phyloP scores from a whole-genome alignment of 2,329 filamentous ascomycete genomes.

The Penicillium sp. region DNA sequence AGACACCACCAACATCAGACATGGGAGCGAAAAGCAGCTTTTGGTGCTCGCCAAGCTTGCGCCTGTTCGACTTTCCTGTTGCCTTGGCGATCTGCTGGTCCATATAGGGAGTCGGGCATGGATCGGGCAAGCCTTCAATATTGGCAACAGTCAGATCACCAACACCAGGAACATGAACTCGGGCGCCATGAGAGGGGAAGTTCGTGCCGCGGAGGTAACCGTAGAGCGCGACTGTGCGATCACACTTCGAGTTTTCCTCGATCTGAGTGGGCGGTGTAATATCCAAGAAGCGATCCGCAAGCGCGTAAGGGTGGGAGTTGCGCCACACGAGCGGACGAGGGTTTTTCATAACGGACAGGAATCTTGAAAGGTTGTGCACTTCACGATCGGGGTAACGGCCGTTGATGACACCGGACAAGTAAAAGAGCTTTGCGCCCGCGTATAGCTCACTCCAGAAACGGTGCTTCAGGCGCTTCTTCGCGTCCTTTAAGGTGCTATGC shows the following conservation, averaged over 20 bases:
- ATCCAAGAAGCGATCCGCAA: constrained; percentile 93
- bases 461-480: constrained; percentile 95
- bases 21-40: constrained; percentile 95
- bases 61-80: constrained; percentile 75
- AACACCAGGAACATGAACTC: constrained; percentile 88
- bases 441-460: constrained; percentile 96
- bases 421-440: constrained; percentile 95
- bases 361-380: constrained; percentile 90
- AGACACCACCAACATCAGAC: constrained; percentile 93
- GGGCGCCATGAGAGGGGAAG: constrained; percentile 78
- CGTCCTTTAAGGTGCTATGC: constrained; percentile 83
- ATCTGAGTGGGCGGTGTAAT: constrained; percentile 90
- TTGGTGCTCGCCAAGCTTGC: constrained; percentile 90
- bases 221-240: constrained; percentile 85
- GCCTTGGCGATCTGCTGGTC: constrained; percentile 83
- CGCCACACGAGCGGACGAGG: constrained; percentile 94
- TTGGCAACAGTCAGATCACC: constrained; percentile 81
- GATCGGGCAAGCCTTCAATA: constrained; percentile 87
- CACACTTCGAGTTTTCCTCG: constrained; percentile 84
- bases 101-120: constrained; percentile 89
- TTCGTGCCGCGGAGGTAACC: constrained; percentile 95
- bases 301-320: constrained; percentile 90
- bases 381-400: constrained; percentile 95
- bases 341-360: constrained; percentile 98
- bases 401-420: constrained; percentile 93